Evolutionary conservation across 148 eudicot species (phyloP), one percentile per base, ranked within the genome.

Genomic region (Salicornia ramosissima): DNA sequence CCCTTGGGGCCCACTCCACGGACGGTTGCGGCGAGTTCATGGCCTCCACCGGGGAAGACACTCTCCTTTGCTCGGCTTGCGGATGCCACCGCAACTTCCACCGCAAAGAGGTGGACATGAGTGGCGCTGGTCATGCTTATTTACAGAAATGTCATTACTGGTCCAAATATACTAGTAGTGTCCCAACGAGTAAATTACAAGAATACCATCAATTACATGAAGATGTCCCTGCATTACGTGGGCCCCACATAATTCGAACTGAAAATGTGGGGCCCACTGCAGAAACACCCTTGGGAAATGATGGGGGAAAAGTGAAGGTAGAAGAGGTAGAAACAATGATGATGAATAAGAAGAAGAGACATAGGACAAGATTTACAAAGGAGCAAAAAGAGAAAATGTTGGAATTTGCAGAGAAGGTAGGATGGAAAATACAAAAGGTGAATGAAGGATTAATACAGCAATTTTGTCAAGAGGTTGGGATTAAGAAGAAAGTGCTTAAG

Each of bases 21-120:
- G 89, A 85, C 30, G 84, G 89, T 49, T 85, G 89, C 43, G 80
- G 86, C 14, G 89, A 85, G 77, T 85, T 79, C 75, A 76, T 85
- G 76, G 69, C 77, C 34, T 57, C 61, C n/a, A 26, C 63, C 63
- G 77, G 67, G 18, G 73, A 72, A 7, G 75, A 80, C 30, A 19
- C 79, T 61, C 81, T 85, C 65, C 68, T 29, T 1, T 85, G 89
- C 74, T 70, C 85, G 11, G 89, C 77, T 14, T 85, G 89, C n/a
- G 76, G 83, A 43, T 85, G 89, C 80, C 89, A 85, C 72, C 79
- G 84, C 10, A 85, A 85, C 78, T 85, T 85, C 80, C 89, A 85
- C 59, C 68, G 83, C 12, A 76, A 77, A 49, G 80, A 77, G 49
- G 72, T 72, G 28, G 69, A 62, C 19, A 63, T 40, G 13, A 58